Percentiles rank a stretch among this genome's conserved stretches.
Conservation (phyloP, 208 protist genomes). For the Leishmania turanica region DNA sequence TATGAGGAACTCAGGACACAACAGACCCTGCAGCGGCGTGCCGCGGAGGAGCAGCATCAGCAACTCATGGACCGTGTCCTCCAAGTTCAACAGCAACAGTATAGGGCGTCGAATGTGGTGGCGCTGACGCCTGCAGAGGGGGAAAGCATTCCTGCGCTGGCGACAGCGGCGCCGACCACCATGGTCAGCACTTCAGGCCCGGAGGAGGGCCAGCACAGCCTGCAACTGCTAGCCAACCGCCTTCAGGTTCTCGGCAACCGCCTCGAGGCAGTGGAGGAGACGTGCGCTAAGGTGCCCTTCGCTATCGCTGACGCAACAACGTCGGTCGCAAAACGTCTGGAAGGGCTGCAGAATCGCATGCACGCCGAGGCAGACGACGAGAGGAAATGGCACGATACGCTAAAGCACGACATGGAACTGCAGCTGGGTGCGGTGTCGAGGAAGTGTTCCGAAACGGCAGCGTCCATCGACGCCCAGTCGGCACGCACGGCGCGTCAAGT, state of each 20-base stretch:
- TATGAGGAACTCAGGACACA: slow-evolving; percentile 23
- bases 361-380: slow-evolving; percentile 1
- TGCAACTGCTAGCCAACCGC: slow-evolving; percentile 4
- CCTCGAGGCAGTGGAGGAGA: background rate
- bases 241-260: slow-evolving; percentile 17
- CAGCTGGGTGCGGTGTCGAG: slow-evolving; percentile 2
- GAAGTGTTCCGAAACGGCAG: background rate
- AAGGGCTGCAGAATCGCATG: slow-evolving; percentile 8
- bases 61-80: slow-evolving; percentile 9
- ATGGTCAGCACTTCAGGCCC: background rate
- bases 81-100: slow-evolving; percentile 16
- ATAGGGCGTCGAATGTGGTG: background rate
- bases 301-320: slow-evolving; percentile 1
- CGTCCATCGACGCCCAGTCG: slow-evolving; percentile 3
- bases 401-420: slow-evolving; percentile 1
- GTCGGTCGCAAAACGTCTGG: slow-evolving; percentile 4
- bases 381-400: background rate
- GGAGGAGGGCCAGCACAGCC: background rate
- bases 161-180: no score
- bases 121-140: background rate
- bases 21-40: slow-evolving; percentile 16
- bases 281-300: background rate
- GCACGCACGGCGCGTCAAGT: background rate
- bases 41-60: slow-evolving; percentile 28
- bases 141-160: background rate